phyloP scores from a whole-genome alignment of 768 basidiomycete genomes.

The Tubosaeta sp. region DNA sequence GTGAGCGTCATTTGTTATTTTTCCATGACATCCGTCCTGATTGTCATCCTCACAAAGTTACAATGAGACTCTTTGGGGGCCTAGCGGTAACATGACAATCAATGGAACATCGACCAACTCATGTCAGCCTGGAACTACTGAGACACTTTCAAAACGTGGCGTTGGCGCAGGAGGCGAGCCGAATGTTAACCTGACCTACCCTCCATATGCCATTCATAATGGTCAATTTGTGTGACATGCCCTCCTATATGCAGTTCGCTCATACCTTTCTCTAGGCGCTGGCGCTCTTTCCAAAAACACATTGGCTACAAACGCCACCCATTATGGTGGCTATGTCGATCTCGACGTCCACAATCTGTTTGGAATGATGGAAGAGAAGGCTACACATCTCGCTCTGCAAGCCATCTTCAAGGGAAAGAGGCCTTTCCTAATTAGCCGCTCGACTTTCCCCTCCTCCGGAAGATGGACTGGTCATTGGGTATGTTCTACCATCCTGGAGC shows the following conservation, averaged over 20 bases:
- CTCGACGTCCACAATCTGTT: constrained; percentile 69
- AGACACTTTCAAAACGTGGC: constrained; percentile 37
- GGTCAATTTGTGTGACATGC: constrained; percentile 35
- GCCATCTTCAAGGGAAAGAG: constrained; percentile 53
- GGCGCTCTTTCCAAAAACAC: constrained; percentile 52
- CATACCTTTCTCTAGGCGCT: constrained; percentile 32
- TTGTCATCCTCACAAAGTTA: constrained; percentile 40
- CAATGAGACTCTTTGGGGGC: constrained; percentile 56
- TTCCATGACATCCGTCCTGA: neutral
- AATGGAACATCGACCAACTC: constrained; percentile 58
- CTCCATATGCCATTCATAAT: constrained; percentile 71
- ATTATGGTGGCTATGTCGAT: constrained; percentile 57
- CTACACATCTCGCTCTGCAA: constrained; percentile 57
- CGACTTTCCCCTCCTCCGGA: constrained; percentile 65
- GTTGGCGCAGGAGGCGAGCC: constrained; percentile 47
- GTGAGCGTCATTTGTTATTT: constrained; percentile 25
- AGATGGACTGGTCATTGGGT: constrained; percentile 75
- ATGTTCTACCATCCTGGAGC: neutral
- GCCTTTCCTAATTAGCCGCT: constrained; percentile 68
- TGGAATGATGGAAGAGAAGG: constrained; percentile 67
- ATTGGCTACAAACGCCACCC: constrained; percentile 69
- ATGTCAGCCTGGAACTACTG: constrained; percentile 17
- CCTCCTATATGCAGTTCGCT: neutral
- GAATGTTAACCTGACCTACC: constrained; percentile 49
- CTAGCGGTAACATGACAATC: constrained; percentile 72